Evolutionary conservation across 164 flowering plant genomes (phyloP), one percentile per base, ranked within the genome.

Genomic region (Taxillus chinensis): DNA sequence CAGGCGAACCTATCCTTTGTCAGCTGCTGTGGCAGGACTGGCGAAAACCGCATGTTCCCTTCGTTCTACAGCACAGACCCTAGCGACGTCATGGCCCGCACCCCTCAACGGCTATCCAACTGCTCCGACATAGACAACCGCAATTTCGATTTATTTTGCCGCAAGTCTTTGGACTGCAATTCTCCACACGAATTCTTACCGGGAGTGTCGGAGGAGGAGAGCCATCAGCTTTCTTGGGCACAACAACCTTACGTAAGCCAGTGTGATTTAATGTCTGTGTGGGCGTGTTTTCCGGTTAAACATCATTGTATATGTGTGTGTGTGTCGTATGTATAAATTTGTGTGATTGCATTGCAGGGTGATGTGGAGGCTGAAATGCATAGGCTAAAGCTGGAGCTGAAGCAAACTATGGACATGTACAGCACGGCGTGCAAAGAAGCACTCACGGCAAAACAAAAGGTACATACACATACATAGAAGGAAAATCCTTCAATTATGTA

Each of bases 381-480:
- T 70, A 82, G 84, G 73, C 74, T 86, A 57, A 80, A 76, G 76
- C 77, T 78, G 51, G 89, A 86, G 68, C 83, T 84, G 39, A 79
- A 81, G 72, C 85, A 86, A 69, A 83, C 89, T 45, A 80, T 86
- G 87, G 87, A 82, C 51, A 79, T 82, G 89, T 86, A 86, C 74
- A 84, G 83, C 68, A 61, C 75, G 56, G 92, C 92, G 11, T 83
- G 87, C 76, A 82, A 78, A 66, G 92, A 86, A 74, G 92, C 92
- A 42, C 79, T 86, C 39, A 59, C 73, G 5, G 92, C 89, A 42
- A 78, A 84, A 66, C 85, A 84, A 64, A 82, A 78, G 84, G 92
- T 82, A 71, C 27, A 12, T 27, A 27, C 27, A 27, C 27, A 27
- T 27, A 27, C 2, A 27, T 27, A 27, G 27, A 27, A 27, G 27